Evolutionary conservation across 441 rosid genomes (phyloP), one percentile per base, ranked within the genome.

Genomic region (Pelargonium fulgidum): DNA sequence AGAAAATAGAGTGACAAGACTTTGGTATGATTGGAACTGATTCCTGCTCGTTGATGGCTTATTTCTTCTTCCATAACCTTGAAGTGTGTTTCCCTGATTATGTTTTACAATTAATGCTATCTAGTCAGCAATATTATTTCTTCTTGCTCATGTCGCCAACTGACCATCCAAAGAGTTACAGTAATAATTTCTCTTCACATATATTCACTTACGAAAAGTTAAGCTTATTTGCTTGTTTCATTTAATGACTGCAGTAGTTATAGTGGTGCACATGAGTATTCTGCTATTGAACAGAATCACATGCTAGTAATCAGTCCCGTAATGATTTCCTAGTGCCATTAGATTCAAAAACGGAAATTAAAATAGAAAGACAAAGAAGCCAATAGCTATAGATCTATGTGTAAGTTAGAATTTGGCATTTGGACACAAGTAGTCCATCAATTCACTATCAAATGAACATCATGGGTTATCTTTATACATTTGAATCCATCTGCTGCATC

Each of bases 1-100:
- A 59, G 64, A 59, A 59, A 29, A 59, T 22, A 3, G 36, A 59
- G 33, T 22, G 20, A 29, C 22, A 24, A n/a, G 36, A 59, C 41
- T 58, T 10, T 65, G 54, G 17, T 22, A 50, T 26, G 62, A 52
- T 61, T 33, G 64, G 59, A 19, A 59, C 64, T 52, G 59, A n/a
- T 56, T 56, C 24, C 14, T 44, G 4, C 24, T 48, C 7, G 10
- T 10, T 17, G 24, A 20, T 17, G 1, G 48, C 48, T 8, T 44
- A 10, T 44, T 9, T 44, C 48, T 2, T n/a, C 48, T 8, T 56
- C 62, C 62, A 16, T 56, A 56, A 7, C 24, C 62, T 56, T 22
- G 19, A 56, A 56, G 62, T 7, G 11, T 13, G 62, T 17, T 56
- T 56, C 62, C 62, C 19, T 56, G 62, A 56, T 16, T 36, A 36